These are phyloP conservation scores for Trichocladium uniseriatum DNA, from an alignment of 495 filamentous ascomycete species.

Conservation along the genomic window DNA sequence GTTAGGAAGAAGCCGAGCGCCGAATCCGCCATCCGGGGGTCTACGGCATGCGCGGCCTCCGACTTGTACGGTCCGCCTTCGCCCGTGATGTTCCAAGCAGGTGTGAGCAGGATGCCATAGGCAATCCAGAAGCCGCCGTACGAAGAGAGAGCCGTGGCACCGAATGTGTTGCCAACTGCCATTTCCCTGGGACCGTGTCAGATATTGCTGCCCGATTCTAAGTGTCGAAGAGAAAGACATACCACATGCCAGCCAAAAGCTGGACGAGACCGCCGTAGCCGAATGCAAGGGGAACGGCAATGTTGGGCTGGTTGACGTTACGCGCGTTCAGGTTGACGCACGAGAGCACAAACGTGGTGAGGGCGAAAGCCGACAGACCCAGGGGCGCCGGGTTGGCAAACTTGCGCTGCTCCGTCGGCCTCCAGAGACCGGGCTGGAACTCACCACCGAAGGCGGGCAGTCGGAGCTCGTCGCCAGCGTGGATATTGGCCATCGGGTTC, in stretches of 20 bases:
- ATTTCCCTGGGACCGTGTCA: constrained; percentile 64
- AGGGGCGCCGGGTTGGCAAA: constrained; percentile 84
- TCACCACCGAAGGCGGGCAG: constrained; percentile 89
- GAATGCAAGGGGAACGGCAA: constrained; percentile 62
- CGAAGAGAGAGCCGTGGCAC: constrained; percentile 91
- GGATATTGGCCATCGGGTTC: constrained; percentile 64
- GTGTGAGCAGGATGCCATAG: constrained; percentile 81
- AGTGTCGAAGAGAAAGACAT: constrained; percentile 34
- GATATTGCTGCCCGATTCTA: neutral
- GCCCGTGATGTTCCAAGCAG: constrained; percentile 47
- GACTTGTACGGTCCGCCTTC: constrained; percentile 43
- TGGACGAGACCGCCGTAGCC: constrained; percentile 87
- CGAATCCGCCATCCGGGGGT: constrained; percentile 38
- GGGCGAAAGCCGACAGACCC: constrained; percentile 79
- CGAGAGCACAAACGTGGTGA: constrained; percentile 91
- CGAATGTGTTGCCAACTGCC: constrained; percentile 96
- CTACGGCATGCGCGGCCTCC: constrained; percentile 21
- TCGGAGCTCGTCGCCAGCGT: constrained; percentile 48
- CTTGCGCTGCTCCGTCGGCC: constrained; percentile 63
- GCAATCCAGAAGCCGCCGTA: constrained; percentile 98
- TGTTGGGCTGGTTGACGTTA: constrained; percentile 50
- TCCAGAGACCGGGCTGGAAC: constrained; percentile 91
- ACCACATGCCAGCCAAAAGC: constrained; percentile 96
- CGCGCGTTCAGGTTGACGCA: constrained; percentile 69
- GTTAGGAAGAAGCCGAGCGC: constrained; percentile 81